phyloP scores from a whole-genome alignment of 495 filamentous ascomycete species.

The Lindgomyces ingoldianus region DNA sequence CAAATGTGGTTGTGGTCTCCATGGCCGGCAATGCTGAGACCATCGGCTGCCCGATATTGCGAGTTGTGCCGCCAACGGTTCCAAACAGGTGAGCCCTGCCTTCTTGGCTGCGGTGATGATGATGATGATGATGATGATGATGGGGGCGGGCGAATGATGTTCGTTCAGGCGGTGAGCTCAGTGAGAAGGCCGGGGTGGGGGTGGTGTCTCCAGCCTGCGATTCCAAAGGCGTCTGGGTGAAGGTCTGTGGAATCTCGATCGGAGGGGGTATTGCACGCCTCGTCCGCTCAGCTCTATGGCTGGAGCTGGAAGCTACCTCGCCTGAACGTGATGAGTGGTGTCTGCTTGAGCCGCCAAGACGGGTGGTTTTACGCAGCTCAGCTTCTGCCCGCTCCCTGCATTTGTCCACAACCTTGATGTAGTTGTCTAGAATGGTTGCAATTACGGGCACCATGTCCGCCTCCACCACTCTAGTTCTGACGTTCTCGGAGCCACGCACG shows the following conservation, averaged over 20 bases:
- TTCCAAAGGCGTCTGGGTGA: constrained; percentile 52
- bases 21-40: constrained; percentile 53
- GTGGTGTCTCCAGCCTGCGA: constrained; percentile 56
- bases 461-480: constrained; percentile 92
- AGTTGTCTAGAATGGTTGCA: constrained; percentile 98
- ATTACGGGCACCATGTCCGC: constrained; percentile 99
- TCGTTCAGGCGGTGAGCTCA: constrained; percentile 75
- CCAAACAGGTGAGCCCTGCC: constrained; percentile 51
- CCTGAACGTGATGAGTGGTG: constrained; percentile 39
- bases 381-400: constrained; percentile 79
- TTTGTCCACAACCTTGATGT: constrained; percentile 92
- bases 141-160: constrained; percentile 63
- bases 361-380: constrained; percentile 54
- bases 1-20: constrained; percentile 73
- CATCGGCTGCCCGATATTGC: constrained; percentile 41
- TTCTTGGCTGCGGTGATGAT: constrained; percentile 63
- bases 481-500: constrained; percentile 88
- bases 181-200: constrained; percentile 65
- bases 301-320: constrained; percentile 38
- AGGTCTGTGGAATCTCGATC: constrained; percentile 71
- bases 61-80: constrained; percentile 22
- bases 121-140: constrained; percentile 61
- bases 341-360: constrained; percentile 40
- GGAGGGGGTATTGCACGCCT: constrained; percentile 71
- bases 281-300: constrained; percentile 38